These are phyloP conservation scores for Scedosporium apiospermum DNA, from an alignment of 2,329 filamentous ascomycete genomes.

Conservation along the genomic window DNA sequence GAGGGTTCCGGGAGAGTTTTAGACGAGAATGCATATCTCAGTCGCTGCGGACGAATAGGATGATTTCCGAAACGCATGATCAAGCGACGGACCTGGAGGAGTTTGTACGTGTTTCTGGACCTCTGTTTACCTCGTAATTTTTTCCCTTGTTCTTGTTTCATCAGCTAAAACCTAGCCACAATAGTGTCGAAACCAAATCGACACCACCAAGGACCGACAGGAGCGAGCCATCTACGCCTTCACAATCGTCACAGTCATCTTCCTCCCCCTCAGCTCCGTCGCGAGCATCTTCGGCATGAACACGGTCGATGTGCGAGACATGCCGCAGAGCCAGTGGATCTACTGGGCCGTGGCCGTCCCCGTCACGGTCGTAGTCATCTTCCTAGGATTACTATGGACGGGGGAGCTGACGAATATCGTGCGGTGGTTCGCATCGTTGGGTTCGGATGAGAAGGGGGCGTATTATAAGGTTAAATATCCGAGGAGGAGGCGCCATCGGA, in stretches of 20 bases:
- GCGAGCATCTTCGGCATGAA: conserved; percentile 45
- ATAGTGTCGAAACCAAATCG: conserved; percentile 19
- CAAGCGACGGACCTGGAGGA: neutral
- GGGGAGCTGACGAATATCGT: conserved; percentile 28
- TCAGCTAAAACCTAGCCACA: neutral
- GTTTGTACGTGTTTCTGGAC: neutral
- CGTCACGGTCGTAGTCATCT: conserved; percentile 31
- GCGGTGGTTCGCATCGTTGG: conserved; percentile 10
- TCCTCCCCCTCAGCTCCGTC: conserved; percentile 35
- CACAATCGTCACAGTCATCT: conserved; percentile 39
- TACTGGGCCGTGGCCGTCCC: conserved; percentile 41
- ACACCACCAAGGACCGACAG: conserved; percentile 32
- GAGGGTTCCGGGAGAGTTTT: neutral
- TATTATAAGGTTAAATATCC: neutral
- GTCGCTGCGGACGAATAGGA: neutral
- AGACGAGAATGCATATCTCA: neutral
- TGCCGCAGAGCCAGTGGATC: conserved; percentile 35
- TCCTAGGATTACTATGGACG: conserved; percentile 31
- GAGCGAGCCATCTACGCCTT: conserved; percentile 40
- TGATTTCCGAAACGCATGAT: neutral
- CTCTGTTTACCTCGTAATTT: neutral
- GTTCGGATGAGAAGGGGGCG: neutral
- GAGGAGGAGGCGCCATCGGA: neutral
- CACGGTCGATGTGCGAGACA: conserved; percentile 38
- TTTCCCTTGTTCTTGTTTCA: neutral